phyloP scores from a whole-genome alignment of 2,329 filamentous ascomycete genomes.

The Colletotrichum sojae region DNA sequence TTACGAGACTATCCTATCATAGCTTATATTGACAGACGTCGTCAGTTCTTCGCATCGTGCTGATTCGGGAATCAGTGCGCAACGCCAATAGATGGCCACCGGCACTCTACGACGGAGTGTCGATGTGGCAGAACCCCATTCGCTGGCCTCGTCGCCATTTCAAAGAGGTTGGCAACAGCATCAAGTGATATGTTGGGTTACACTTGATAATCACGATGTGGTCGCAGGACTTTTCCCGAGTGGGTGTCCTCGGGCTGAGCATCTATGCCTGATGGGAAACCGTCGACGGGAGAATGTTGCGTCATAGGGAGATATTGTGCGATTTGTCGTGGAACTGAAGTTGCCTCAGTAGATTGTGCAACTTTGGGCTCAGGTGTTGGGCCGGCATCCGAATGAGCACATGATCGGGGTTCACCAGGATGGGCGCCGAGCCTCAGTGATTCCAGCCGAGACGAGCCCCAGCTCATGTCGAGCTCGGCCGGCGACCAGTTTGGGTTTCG shows the following conservation, averaged over 20 bases:
- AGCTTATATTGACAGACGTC: too few species aligned
- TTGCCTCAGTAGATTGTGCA: neutral
- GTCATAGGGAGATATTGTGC: neutral
- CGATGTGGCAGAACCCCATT: conserved; percentile 21
- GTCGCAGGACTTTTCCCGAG: neutral
- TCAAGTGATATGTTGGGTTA: neutral
- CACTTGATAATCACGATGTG: neutral
- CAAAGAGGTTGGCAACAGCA: neutral
- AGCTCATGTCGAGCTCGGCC: too few species aligned
- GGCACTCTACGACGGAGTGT: too few species aligned
- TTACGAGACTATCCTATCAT: too few species aligned
- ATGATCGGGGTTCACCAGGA: neutral
- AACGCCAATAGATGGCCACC: neutral
- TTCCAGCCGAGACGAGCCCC: too few species aligned
- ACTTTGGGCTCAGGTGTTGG: neutral
- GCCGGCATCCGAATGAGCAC: neutral
- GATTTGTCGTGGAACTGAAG: neutral
- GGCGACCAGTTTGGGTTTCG: too few species aligned
- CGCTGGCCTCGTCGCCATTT: neutral
- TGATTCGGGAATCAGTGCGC: neutral
- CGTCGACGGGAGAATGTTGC: neutral
- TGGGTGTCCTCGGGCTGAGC: neutral
- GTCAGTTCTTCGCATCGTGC: too few species aligned
- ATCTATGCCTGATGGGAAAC: neutral
- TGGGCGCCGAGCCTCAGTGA: neutral